These are phyloP conservation scores for Aspergillus viridinutans DNA, from an alignment of 2,329 filamentous ascomycete genomes.

Conservation along the genomic window DNA sequence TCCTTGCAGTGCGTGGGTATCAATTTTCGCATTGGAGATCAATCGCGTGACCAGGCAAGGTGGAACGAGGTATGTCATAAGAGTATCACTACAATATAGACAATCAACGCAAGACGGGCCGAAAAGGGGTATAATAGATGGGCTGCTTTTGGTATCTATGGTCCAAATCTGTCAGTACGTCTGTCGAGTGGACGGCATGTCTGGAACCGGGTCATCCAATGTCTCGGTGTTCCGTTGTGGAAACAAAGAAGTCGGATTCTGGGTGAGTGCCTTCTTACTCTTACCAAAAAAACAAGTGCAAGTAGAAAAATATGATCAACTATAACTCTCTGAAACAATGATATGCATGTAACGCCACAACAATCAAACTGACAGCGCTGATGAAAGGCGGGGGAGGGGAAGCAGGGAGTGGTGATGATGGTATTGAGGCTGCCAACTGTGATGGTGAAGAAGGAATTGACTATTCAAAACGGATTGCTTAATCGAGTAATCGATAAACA, in stretches of 20 bases:
- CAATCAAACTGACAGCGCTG: slow-evolving; percentile 13
- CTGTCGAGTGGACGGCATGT: neutral
- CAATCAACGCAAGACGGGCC: slow-evolving; percentile 9
- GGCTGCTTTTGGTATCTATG: slow-evolving; percentile 2
- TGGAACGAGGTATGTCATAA: slow-evolving; percentile 15
- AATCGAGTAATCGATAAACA: slow-evolving; percentile 40
- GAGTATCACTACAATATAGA: slow-evolving; percentile 11
- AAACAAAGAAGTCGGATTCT: neutral
- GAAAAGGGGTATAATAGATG: slow-evolving; percentile 15
- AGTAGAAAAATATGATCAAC: slow-evolving; percentile 13
- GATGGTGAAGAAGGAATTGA: slow-evolving; percentile 21
- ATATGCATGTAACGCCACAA: slow-evolving; percentile 26
- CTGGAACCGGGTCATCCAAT: neutral
- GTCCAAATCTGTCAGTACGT: slow-evolving; percentile 6
- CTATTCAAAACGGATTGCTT: slow-evolving; percentile 24
- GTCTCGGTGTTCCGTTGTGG: neutral
- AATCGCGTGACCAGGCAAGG: slow-evolving; percentile 5
- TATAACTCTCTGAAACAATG: slow-evolving; percentile 24
- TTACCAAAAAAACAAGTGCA: slow-evolving; percentile 13
- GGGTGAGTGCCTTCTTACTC: slow-evolving; percentile 9
- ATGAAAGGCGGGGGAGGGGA: slow-evolving; percentile 13
- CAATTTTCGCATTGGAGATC: slow-evolving; percentile 13
- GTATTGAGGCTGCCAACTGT: slow-evolving; percentile 14
- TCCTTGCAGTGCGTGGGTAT: slow-evolving; percentile 16
- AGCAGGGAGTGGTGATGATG: slow-evolving; percentile 13